Evolutionary conservation across 129 eudicot species (phyloP), one percentile per base, ranked within the genome.

Genomic region (Chrysanthemum makinoi): DNA sequence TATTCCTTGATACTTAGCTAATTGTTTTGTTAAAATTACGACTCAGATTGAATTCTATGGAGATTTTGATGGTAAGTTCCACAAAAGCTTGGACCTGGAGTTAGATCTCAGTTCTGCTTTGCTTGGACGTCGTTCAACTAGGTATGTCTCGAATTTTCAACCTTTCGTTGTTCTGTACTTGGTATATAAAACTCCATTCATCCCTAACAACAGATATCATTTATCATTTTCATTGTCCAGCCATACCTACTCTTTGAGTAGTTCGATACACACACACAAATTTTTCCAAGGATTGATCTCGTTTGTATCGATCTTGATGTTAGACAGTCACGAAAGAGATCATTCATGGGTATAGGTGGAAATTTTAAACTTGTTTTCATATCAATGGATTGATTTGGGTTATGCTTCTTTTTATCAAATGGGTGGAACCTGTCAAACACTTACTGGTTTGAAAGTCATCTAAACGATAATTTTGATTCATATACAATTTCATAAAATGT

Each of bases 51-150:
- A 94, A 28, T 94, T 94, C 59, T 94, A 86, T 75, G 99, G 99
- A 10, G 97, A 90, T 72, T 89, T 90, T 64, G 99, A 94, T 77
- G 98, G 92, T 58, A 94, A 91, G 83, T 89, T 94, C 75, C 96
- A 94, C 83, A 94, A 90, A 70, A 90, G 83, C 73, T 79, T 94
- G 86, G 97, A 94, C 73, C 70, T 94, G 69, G 80, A 75, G 33
- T 70, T 87, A 2, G 99, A 94, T 86, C 96, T 94, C 68, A 83
- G 86, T 33, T 74, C 90, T 57, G 99, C 97, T 62, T 83, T 94
- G 86, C 91, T 94, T 50, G 99, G 99, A 49, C 95, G 56, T 73
- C 96, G 99, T 51, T 90, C 97, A 19, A 90, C 89, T 71, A 90
- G 99, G 98, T 90, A 83, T 65, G 62, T 1, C 3, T 55, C 63